A percentile compares a stretch with the other conserved stretches of the same genome.
Conservation (phyloP, 148 eudicot genomes). For the Cornus suecica region DNA sequence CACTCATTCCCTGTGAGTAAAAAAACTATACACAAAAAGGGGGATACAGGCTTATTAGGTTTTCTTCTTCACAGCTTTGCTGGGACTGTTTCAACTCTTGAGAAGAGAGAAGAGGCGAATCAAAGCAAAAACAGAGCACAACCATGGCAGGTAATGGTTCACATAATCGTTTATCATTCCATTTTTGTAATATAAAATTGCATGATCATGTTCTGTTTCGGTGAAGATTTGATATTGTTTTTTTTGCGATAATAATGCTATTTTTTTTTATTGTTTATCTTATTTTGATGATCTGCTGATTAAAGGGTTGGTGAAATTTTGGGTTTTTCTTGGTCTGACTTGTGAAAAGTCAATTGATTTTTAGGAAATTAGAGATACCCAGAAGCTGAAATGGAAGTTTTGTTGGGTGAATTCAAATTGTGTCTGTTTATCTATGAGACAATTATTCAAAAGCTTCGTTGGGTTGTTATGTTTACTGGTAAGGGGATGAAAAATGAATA, state of each 20-base stretch:
- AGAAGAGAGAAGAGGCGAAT: not conserved
- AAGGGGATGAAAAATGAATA: not conserved
- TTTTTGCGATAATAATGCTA: not conserved
- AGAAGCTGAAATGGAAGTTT: not conserved
- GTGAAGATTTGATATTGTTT: slow-evolving; percentile 4
- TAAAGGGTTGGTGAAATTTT: not conserved
- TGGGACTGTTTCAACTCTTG: not conserved
- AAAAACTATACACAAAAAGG: slow-evolving; percentile 5
- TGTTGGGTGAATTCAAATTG: not conserved
- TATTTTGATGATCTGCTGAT: not conserved
- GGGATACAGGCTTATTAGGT: slow-evolving; percentile 7
- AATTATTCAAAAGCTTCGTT: too few species aligned
- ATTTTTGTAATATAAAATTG: too few species aligned
- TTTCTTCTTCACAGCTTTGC: not conserved
- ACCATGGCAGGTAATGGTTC: slow-evolving; percentile 43
- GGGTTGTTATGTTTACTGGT: not conserved
- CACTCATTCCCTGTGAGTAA: slow-evolving; percentile 6
- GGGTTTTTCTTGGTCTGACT: not conserved
- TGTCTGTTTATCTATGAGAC: not conserved
- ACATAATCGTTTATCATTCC: not conserved
- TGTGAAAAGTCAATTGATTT: not conserved
- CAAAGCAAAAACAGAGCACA: slow-evolving; percentile 4
- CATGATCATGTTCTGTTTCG: not conserved
- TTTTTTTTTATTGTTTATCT: not conserved
- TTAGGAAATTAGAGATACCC: not conserved